Percentiles rank a stretch among this genome's conserved stretches.
Conservation (phyloP, 2,329 filamentous ascomycete species). For the Hortaea werneckii region DNA sequence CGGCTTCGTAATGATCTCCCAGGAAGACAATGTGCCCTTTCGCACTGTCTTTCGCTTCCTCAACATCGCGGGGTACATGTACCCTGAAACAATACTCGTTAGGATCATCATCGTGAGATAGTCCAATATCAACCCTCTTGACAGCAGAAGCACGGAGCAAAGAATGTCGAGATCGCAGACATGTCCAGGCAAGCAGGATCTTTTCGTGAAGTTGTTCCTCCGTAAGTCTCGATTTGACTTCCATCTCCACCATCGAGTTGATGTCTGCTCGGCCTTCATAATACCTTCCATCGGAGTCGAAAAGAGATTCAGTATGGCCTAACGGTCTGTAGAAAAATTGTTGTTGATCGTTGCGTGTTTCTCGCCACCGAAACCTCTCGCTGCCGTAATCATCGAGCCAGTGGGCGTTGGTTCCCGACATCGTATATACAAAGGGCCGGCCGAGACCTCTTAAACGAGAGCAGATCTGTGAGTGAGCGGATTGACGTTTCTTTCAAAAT, state of each 20-base stretch:
- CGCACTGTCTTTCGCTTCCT: slow-evolving; percentile 25
- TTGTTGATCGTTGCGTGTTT: background rate
- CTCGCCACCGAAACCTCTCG: slow-evolving; percentile 6
- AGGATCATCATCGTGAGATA: slow-evolving; percentile 1
- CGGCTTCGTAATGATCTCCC: slow-evolving; percentile 25
- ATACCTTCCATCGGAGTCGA: slow-evolving; percentile 35
- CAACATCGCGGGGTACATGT: slow-evolving; percentile 17
- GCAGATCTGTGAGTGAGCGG: too few relatives aligned
- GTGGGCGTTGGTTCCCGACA: background rate
- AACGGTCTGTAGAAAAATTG: slow-evolving; percentile 17
- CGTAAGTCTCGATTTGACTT: slow-evolving; percentile 24
- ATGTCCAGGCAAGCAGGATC: slow-evolving; percentile 32
- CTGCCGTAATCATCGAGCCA: slow-evolving; percentile 13
- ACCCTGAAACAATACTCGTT: slow-evolving; percentile 26
- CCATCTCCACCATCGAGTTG: slow-evolving; percentile 28
- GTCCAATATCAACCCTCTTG: background rate
- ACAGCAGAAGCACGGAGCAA: slow-evolving; percentile 27
- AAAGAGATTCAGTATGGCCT: slow-evolving; percentile 35
- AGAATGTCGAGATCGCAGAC: slow-evolving; percentile 29
- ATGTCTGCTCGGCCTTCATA: slow-evolving; percentile 38
- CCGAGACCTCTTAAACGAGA: too few relatives aligned
- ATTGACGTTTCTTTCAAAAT: too few relatives aligned
- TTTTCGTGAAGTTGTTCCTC: slow-evolving; percentile 21
- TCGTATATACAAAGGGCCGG: background rate
- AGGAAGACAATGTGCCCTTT: slow-evolving; percentile 27